These are phyloP conservation scores for Oenanthe sinensis DNA, from an alignment of 129 eudicot species.

Conservation along the genomic window DNA sequence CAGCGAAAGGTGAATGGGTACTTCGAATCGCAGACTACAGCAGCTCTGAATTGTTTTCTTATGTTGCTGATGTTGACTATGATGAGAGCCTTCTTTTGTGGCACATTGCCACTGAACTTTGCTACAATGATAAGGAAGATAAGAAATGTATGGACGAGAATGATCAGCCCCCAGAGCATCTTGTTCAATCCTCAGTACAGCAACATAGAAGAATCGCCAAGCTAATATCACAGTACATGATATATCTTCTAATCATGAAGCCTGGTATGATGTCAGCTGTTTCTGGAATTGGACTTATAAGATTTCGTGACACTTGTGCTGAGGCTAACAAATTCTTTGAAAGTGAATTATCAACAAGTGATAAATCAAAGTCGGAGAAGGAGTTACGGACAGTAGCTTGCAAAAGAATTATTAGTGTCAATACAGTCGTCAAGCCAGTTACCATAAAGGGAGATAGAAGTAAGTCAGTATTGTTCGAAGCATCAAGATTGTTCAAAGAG, in stretches of 20 bases:
- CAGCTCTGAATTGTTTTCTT: constrained; percentile 7
- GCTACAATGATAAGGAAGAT: constrained; percentile 19
- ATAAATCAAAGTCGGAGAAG: neutral
- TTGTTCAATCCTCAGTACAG: neutral
- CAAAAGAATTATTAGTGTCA: constrained; percentile 14
- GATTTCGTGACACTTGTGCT: constrained; percentile 56
- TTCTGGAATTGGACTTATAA: constrained; percentile 56
- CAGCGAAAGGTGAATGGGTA: constrained; percentile 57
- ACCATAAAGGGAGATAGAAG: constrained; percentile 49
- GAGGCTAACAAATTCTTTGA: constrained; percentile 29
- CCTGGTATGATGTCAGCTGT: constrained; percentile 61
- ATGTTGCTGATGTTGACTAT: constrained; percentile 30
- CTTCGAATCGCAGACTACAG: constrained; percentile 27
- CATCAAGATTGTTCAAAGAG: constrained; percentile 44
- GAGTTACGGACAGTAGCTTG: constrained; percentile 17
- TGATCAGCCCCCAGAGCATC: neutral
- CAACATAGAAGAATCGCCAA: constrained; percentile 18
- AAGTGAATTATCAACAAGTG: neutral
- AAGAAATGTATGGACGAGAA: neutral
- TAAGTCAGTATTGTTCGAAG: constrained; percentile 55
- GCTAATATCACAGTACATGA: constrained; percentile 51
- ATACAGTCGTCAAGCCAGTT: constrained; percentile 34
- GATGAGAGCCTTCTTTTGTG: constrained; percentile 55
- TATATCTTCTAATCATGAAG: constrained; percentile 61
- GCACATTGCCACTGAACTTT: constrained; percentile 63